These are phyloP conservation scores for Funneliformis mosseae DNA, from an alignment of 192 early-diverging fungal species.

Conservation along the genomic window DNA sequence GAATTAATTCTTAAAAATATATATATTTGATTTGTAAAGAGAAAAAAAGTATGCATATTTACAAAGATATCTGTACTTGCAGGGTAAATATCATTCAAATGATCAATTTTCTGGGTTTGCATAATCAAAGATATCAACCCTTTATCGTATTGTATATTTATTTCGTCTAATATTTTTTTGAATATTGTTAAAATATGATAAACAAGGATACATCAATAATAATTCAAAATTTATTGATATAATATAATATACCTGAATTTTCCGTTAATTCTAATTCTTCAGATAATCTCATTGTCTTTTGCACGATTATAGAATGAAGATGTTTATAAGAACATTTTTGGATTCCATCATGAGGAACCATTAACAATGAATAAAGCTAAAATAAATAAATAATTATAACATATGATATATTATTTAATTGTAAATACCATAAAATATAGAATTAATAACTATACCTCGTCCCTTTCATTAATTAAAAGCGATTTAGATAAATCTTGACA, in stretches of 20 bases:
- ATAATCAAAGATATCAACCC: constrained; percentile 13
- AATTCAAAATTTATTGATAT: background rate
- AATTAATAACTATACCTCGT: constrained; percentile 8
- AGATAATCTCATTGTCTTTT: constrained; percentile 37
- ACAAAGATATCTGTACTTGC: background rate
- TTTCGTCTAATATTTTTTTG: background rate
- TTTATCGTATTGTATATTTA: constrained; percentile 1
- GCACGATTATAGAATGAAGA: constrained; percentile 30
- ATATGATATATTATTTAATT: background rate
- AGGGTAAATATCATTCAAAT: background rate
- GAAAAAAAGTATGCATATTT: background rate
- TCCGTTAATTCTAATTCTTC: constrained; percentile 43
- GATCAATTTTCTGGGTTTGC: background rate
- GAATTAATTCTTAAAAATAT: background rate
- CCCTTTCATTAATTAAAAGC: background rate
- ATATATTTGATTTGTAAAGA: background rate
- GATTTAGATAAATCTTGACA: constrained; percentile 13
- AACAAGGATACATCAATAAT: background rate
- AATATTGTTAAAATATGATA: background rate
- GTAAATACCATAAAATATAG: background rate
- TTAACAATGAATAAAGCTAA: constrained; percentile 37
- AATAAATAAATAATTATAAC: background rate
- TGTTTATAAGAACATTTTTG: constrained; percentile 46
- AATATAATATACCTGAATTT: constrained; percentile 26
- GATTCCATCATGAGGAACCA: constrained; percentile 40